phyloP scores from a whole-genome alignment of 768 basidiomycete genomes.

The Agaricus subrufescens region DNA sequence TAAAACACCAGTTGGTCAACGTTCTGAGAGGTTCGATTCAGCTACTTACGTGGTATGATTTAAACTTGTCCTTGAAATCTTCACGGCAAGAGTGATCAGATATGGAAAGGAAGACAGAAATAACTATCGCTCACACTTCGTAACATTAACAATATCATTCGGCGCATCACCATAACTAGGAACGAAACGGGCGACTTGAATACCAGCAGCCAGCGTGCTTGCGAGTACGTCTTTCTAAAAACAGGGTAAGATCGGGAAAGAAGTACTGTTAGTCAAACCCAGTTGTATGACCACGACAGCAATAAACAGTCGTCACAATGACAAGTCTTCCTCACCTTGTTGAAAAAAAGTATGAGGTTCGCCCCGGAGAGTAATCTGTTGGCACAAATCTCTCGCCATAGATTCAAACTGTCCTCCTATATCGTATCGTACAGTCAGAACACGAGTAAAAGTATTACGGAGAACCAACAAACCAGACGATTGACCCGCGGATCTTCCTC shows the following conservation, averaged over 20 bases:
- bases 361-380: constrained; percentile 57
- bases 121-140: constrained; percentile 47
- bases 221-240: constrained; percentile 47
- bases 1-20: constrained; percentile 17
- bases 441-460: background rate
- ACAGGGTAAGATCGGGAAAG: background rate
- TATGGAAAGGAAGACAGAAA: background rate
- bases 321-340: constrained; percentile 43
- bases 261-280: background rate
- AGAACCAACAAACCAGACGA: constrained; percentile 40
- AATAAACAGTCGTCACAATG: background rate
- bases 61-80: constrained; percentile 74
- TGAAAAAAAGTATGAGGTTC: constrained; percentile 71
- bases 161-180: constrained; percentile 55
- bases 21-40: background rate
- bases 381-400: constrained; percentile 69
- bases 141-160: constrained; percentile 56
- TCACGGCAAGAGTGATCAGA: background rate
- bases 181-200: constrained; percentile 54
- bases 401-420: constrained; percentile 67
- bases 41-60: constrained; percentile 50
- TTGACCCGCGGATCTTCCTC: constrained; percentile 66
- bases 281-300: background rate
- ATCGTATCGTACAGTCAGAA: background rate
- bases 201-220: constrained; percentile 50